Evolutionary conservation across 75 land plant species (phyloP), one percentile per base, ranked within the genome.

Genomic region (Pseudotsuga menziesii): DNA sequence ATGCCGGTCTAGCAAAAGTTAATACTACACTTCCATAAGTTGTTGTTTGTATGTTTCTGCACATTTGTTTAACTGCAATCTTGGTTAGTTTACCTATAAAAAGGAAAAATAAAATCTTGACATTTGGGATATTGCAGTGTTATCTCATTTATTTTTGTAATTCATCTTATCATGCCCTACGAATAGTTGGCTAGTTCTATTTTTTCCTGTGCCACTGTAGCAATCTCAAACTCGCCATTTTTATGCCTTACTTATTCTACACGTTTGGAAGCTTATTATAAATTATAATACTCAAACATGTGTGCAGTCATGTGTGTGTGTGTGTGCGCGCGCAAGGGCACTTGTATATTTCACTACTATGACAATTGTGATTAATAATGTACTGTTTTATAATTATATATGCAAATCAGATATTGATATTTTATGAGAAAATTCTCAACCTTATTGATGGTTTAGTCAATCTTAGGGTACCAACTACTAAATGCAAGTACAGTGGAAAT

Each of bases 401-500:
- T 20, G 22, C 72, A 69, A 44, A n/a, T 69, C 19, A 12, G 9
- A 48, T 48, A 12, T 48, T 48, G 39, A 69, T 69, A n/a, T 7
- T 39, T 23, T 39, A 3, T 7, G 4, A 39, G 19, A 69, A 41
- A n/a, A 41, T 69, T 69, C 9, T 8, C n/a, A 41, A 39, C 72
- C 54, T 41, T 41, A 36, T 20, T 69, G 41, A n/a, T n/a, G 72
- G 52, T 69, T 69, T 39, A 9, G 20, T 41, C 25, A 69, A 32
- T 29, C 39, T 69, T 13, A 41, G 39, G 70, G 54, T 48, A 48
- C 54, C 20, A 64, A 64, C 12, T 48, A 48, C 54, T 36, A 64
- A 64, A 64, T 64, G 39, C 39, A 64, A 64, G 5, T 64, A 64
- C 5, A 5, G 27, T 64, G 70, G 20, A 64, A 64, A 64, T 64